Base-by-base conservation (phyloP, 2,329 filamentous ascomycete species). In the Lecanicillium sp. region DNA sequence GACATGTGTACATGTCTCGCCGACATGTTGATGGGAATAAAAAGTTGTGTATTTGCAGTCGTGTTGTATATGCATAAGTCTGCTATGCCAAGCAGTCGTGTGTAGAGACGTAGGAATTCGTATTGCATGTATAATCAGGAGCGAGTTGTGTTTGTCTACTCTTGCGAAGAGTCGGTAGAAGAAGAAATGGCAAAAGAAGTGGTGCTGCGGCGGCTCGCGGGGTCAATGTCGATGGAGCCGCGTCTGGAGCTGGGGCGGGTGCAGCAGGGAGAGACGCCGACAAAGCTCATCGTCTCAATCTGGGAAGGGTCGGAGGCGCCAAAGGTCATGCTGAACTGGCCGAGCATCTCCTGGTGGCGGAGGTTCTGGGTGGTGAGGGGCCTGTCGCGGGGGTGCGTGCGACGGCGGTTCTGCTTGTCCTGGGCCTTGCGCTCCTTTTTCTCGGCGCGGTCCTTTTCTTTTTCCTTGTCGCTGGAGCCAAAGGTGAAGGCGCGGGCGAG, bases 271-370 rank as follows among this genome's bases (percentile, higher is more conserved):
- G 71, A 74, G 55, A 74, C 59, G 44, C 65, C 67, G 14, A 58
- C 50, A 49, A 65, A 66, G 53, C 60, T 64, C 21, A 60, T 52
- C 5, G 55, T 56, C 47, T 66, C 60, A 17, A 68, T 54, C 53
- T 67, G 65, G 27, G 30, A 58, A 42, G 37, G 60, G 54, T 55
- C 62, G 54, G 58, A 61, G 26, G 67, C 60, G 32, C 73, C 73
- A 53, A 75, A 75, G 10, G 65, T 69, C 58, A 72, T 68, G 48
- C 63, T 68, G 61, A 72, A 75, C 48, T 67, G 60, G 50, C 64
- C 64, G 30, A 76, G 63, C 59, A 71, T 64, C 60, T 73, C 67
- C 56, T 73, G 72, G 55, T 75, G 68, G 47, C 64, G 62, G 15
- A 73, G 62, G 58, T 74, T 74, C 44, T 69, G 63, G 48, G 66